Conservation (phyloP, 345 rosid genomes). For the Lepidium aucheri region DNA sequence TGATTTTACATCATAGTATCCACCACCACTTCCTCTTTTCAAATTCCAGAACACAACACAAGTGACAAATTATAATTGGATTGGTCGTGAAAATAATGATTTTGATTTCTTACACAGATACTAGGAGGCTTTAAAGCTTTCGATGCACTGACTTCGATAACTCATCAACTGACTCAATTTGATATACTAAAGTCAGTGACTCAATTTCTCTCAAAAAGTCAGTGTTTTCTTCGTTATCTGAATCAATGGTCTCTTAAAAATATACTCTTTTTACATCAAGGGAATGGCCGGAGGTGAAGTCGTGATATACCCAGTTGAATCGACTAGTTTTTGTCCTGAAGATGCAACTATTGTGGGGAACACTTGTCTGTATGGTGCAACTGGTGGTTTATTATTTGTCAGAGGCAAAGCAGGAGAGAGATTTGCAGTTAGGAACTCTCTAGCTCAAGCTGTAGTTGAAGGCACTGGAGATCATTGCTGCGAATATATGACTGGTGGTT, state of each 20-base stretch:
- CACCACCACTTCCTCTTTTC: too few species aligned
- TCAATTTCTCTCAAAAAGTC: constrained; percentile 10
- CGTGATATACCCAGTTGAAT: constrained; percentile 71
- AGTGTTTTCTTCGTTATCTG: background rate
- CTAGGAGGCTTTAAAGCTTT: too few species aligned
- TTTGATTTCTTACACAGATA: too few species aligned
- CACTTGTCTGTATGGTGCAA: constrained; percentile 96
- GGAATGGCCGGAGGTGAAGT: constrained; percentile 99
- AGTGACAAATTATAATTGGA: too few species aligned
- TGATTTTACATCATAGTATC: too few species aligned
- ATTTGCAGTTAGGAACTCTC: constrained; percentile 95
- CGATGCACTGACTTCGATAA: too few species aligned
- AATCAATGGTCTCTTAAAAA: background rate
- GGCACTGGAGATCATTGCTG: constrained; percentile 99
- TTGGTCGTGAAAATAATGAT: too few species aligned
- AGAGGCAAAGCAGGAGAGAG: constrained; percentile 99
- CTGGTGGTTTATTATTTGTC: constrained; percentile 86
- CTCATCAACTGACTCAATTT: too few species aligned
- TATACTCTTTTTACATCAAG: constrained; percentile 24
- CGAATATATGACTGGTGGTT: constrained; percentile 99
- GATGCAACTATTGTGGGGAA: constrained; percentile 94
- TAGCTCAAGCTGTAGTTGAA: constrained; percentile 95
- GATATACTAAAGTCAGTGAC: too few species aligned
- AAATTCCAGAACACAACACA: too few species aligned
- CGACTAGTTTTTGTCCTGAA: constrained; percentile 76